Conservation (phyloP, 495 filamentous ascomycete genomes). For the Tuber magnatum region DNA sequence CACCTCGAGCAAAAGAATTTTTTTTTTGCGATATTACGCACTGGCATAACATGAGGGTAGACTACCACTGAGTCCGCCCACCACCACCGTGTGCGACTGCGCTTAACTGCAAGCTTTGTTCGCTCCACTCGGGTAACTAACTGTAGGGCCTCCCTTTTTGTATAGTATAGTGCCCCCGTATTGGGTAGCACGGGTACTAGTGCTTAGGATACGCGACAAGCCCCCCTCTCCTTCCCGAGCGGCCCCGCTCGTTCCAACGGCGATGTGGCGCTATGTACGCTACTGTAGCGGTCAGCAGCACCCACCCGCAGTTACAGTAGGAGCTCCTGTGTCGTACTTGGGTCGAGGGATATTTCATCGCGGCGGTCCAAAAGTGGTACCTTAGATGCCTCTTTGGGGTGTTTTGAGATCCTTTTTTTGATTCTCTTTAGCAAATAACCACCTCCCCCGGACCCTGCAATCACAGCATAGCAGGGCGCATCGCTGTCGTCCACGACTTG, state of each 20-base stretch:
- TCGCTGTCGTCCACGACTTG: no score
- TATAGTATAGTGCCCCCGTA: not conserved
- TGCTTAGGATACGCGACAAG: not conserved
- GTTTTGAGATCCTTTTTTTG: not conserved
- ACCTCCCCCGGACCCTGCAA: no score
- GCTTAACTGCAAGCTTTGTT: not conserved
- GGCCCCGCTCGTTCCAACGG: not conserved
- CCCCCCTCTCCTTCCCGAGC: not conserved
- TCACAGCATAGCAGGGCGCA: no score
- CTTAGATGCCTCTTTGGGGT: not conserved
- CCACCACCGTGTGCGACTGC: not conserved
- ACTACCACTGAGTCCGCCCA: no score
- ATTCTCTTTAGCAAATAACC: no score
- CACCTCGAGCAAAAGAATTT: not conserved
- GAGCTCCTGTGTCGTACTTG: not conserved
- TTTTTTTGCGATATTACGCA: not conserved
- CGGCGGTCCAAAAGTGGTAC: not conserved
- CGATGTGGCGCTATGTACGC: not conserved
- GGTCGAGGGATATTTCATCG: not conserved
- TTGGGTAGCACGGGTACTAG: not conserved
- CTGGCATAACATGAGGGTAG: not conserved
- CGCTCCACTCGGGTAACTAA: no score
- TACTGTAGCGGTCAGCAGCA: not conserved
- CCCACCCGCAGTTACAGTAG: not conserved
- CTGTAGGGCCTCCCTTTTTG: not conserved